A percentile compares a stretch with the other conserved stretches of the same genome.
These are phyloP conservation scores for Tylopilus felleus DNA, from an alignment of 768 basidiomycete species.

Conservation along the genomic window DNA sequence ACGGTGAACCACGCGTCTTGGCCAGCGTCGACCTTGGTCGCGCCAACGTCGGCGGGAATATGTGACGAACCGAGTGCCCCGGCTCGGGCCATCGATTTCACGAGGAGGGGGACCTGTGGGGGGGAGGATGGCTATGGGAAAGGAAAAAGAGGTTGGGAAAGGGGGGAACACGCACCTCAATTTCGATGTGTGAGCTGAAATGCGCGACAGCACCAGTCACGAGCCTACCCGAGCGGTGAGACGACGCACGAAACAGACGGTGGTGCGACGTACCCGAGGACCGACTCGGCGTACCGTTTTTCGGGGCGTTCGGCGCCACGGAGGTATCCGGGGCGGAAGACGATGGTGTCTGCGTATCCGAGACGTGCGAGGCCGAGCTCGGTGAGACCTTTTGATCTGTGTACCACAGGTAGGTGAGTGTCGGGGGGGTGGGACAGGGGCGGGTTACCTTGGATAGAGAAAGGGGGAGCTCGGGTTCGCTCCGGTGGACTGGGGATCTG, in stretches of 20 bases:
- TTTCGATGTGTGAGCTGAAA: slow-evolving; percentile 38
- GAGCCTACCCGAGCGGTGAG: slow-evolving; percentile 24
- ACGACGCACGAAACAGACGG: not conserved
- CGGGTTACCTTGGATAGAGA: slow-evolving; percentile 46
- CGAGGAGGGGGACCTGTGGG: slow-evolving; percentile 48
- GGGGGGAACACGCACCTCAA: slow-evolving; percentile 37
- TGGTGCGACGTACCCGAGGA: slow-evolving; percentile 38
- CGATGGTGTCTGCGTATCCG: slow-evolving; percentile 67
- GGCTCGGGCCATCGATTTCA: slow-evolving; percentile 50
- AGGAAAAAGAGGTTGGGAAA: too few species aligned
- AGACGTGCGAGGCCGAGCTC: slow-evolving; percentile 63
- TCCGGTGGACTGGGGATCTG: slow-evolving; percentile 37
- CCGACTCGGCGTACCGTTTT: slow-evolving; percentile 37
- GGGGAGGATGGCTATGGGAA: too few species aligned
- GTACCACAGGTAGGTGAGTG: not conserved
- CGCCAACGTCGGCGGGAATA: slow-evolving; percentile 43
- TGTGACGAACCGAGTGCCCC: slow-evolving; percentile 51
- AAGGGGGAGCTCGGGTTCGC: slow-evolving; percentile 49
- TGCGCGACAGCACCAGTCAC: slow-evolving; percentile 37
- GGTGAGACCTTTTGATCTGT: slow-evolving; percentile 72
- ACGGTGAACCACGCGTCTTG: slow-evolving; percentile 46
- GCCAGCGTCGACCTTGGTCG: slow-evolving; percentile 36
- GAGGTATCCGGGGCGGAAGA: slow-evolving; percentile 64
- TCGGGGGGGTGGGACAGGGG: not conserved
- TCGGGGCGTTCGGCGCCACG: slow-evolving; percentile 45